Base-by-base conservation (phyloP, 345 rosid species). In the Populus pruinosa region DNA sequence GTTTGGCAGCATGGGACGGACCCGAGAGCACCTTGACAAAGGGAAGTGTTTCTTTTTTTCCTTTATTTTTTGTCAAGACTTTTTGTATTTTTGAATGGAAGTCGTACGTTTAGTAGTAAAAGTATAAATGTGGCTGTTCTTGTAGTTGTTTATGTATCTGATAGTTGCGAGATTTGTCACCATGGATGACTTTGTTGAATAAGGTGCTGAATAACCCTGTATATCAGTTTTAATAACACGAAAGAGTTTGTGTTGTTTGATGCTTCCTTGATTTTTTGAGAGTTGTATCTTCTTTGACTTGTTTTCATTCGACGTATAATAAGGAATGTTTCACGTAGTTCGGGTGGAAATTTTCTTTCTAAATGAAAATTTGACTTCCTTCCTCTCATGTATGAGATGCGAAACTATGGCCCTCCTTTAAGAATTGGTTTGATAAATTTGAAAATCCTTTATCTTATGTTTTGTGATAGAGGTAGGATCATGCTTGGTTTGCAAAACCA, bases 1-100 rank as follows among this genome's bases (percentile, higher is more conserved):
- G 89, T 94, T 71, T 93, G 98, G 98, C 99, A 91, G 80, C 94
- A 93, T 27, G 97, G 99, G 76, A 93, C 89, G 80, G 98, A 92
- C 70, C 98, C 98, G 0, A 87, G 93, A 87, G 95, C 92, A 1
- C 83, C 85, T 83, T 95, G 85, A 78, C 16, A 21, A 59, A 23
- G 84, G 65, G 70, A 72, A 68, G 36, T 76, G 53, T 31, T 77
- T 67, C 62, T 2, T 35, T 0, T 67, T 29, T 62, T 43, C 70
- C 64, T 71, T n/a, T 23, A 8, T 74, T 33, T 25, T 53, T 69
- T 13, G 21, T 69, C 17, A 10, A 69, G 47, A n/a, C 16, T 49
- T 29, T 49, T 75, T 18, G 39, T 61, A 20, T 31, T 73, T 10
- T 10, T 14, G 4, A 50, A 41, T 18, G 5, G 39, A 33, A 35